phyloP scores from a whole-genome alignment of 176 grass and related monocot genomes.

The Oryza meyeriana region DNA sequence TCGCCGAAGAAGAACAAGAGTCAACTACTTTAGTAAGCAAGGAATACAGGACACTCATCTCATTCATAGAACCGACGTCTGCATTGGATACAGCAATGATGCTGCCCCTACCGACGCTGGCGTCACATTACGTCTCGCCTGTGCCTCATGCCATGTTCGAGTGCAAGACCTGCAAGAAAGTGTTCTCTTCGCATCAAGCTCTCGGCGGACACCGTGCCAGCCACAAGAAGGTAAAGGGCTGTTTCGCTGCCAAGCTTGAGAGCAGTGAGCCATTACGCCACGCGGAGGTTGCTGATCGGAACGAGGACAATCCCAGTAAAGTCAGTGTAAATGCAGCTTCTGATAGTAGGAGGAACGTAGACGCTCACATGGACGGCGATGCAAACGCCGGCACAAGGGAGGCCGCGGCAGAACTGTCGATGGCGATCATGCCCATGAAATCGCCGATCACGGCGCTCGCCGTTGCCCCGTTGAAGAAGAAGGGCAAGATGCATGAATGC shows the following conservation, averaged over 20 bases:
- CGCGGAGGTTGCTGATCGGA: not conserved
- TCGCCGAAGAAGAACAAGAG: conserved; percentile 4
- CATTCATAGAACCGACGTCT: conserved; percentile 16
- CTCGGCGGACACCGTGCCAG: conserved; percentile 85
- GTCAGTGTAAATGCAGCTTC: not conserved
- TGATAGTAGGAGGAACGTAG: not conserved
- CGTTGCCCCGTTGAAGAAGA: conserved; percentile 53
- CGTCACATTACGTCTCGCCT: conserved; percentile 5
- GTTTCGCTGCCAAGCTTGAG: conserved; percentile 49
- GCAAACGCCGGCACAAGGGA: conserved; percentile 5
- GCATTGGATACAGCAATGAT: not conserved
- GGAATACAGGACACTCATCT: conserved; percentile 27
- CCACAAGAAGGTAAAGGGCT: conserved; percentile 91
- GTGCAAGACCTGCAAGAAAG: conserved; percentile 92
- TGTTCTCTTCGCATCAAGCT: conserved; percentile 90
- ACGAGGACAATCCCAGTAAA: not conserved
- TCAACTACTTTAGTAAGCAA: conserved; percentile 18
- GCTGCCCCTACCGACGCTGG: not conserved
- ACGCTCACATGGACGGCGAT: not conserved
- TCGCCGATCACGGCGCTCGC: not conserved
- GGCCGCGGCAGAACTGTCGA: conserved; percentile 1
- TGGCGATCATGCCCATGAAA: conserved; percentile 37
- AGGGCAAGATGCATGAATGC: conserved; percentile 82
- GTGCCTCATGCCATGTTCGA: conserved; percentile 55
- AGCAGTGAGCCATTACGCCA: not conserved